Evolutionary conservation across 2,329 filamentous ascomycete genomes (phyloP).

Genomic region (Reticulascus tulasneorum): DNA sequence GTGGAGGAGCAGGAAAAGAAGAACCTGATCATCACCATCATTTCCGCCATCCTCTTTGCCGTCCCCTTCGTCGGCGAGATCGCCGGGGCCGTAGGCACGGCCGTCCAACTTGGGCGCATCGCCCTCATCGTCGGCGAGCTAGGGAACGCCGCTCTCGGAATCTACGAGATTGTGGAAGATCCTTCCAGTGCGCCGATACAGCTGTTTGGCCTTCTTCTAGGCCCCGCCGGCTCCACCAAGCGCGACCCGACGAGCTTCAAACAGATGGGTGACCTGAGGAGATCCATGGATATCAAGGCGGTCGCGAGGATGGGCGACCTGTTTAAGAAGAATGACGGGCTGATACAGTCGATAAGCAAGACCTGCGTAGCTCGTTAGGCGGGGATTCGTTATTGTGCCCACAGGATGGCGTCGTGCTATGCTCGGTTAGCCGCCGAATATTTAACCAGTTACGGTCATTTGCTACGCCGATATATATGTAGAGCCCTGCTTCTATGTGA

Average conservation of each 20-base stretch:
- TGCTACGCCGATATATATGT: too few relatives aligned
- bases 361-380: too few relatives aligned
- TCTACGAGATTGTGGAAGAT: conserved; percentile 1
- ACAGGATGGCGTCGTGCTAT: too few relatives aligned
- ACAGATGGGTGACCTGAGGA: conserved; percentile 1
- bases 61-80: conserved; percentile 4
- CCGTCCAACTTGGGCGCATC: conserved; percentile 2
- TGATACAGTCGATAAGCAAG: too few relatives aligned
- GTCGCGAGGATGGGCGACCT: background rate
- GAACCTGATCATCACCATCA: conserved; percentile 2
- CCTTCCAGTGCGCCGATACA: conserved; percentile 2
- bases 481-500: too few relatives aligned
- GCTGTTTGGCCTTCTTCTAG: conserved; percentile 3
- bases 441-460: too few relatives aligned
- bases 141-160: conserved; percentile 3
- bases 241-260: background rate
- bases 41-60: conserved; percentile 1
- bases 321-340: conserved; percentile 4
- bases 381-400: too few relatives aligned
- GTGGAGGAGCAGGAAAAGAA: conserved; percentile 2
- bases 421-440: too few relatives aligned
- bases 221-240: background rate
- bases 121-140: background rate
- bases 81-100: conserved; percentile 1
- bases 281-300: background rate